Percentiles rank a stretch among this genome's conserved stretches.
Conservation (phyloP, 2,329 filamentous ascomycete genomes). For the Plectosphaerella plurivora region DNA sequence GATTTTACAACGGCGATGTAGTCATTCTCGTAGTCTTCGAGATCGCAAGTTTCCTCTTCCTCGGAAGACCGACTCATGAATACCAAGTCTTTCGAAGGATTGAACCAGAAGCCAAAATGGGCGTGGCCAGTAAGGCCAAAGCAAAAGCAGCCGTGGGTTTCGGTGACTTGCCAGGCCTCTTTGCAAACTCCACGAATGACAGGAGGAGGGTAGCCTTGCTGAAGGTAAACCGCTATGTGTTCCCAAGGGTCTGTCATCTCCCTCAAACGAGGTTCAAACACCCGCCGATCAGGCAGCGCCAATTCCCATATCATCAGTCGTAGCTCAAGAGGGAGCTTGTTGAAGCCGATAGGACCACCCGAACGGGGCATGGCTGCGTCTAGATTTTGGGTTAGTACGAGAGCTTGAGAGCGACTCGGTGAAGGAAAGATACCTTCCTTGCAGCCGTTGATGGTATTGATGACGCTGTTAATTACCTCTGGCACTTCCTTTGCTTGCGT, state of each 20-base stretch:
- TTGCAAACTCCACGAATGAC: background rate
- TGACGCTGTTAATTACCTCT: no score
- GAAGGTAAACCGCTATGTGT: background rate
- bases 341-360: conserved; percentile 2
- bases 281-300: conserved; percentile 7
- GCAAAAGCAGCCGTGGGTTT: background rate
- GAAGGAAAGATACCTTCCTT: no score
- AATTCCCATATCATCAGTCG: conserved; percentile 11
- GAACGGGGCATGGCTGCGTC: no score
- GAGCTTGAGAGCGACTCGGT: no score
- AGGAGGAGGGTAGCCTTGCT: background rate
- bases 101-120: background rate
- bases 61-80: background rate
- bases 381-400: no score
- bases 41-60: no score
- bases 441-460: no score
- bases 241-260: background rate
- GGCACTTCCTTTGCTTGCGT: no score
- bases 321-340: conserved; percentile 9
- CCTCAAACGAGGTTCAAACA: conserved; percentile 1
- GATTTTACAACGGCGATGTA: no score
- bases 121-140: background rate
- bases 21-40: no score
- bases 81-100: background rate
- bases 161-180: background rate